Evolutionary conservation across 2,329 filamentous ascomycete genomes (phyloP).

Genomic region (Trichophyton verrucosum): DNA sequence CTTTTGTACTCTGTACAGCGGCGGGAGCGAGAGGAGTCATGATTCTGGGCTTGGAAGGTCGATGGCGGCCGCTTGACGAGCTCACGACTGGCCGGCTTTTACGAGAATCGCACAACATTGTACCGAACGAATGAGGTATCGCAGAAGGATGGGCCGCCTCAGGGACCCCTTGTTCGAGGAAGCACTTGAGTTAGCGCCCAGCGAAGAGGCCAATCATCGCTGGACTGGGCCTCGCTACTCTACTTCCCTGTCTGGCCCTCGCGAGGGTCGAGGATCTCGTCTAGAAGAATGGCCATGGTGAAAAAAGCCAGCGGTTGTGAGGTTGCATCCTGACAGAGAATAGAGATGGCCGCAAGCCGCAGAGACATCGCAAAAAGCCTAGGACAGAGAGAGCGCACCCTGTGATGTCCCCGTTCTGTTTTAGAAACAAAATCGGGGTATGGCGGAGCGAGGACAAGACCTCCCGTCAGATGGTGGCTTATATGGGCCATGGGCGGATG

Average conservation of each 20-base stretch:
- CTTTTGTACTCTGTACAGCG: too few species aligned
- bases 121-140: background rate
- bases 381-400: too few species aligned
- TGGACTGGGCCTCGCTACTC: background rate
- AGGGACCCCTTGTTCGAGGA: background rate
- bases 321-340: too few species aligned
- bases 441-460: background rate
- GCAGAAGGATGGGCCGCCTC: background rate
- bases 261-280: background rate
- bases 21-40: too few species aligned
- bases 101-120: background rate
- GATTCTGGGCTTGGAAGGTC: too few species aligned
- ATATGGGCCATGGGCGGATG: background rate
- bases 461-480: conserved; percentile 1
- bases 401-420: background rate
- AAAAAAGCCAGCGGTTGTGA: too few species aligned
- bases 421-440: background rate
- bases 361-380: too few species aligned
- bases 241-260: background rate
- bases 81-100: background rate
- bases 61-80: too few species aligned
- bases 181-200: background rate
- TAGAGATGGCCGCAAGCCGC: too few species aligned
- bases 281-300: background rate
- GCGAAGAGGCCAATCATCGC: background rate